Evolutionary conservation across 2,329 filamentous ascomycete genomes (phyloP), one percentile per base, ranked within the genome.

Genomic region (Fusarium nelsonii): DNA sequence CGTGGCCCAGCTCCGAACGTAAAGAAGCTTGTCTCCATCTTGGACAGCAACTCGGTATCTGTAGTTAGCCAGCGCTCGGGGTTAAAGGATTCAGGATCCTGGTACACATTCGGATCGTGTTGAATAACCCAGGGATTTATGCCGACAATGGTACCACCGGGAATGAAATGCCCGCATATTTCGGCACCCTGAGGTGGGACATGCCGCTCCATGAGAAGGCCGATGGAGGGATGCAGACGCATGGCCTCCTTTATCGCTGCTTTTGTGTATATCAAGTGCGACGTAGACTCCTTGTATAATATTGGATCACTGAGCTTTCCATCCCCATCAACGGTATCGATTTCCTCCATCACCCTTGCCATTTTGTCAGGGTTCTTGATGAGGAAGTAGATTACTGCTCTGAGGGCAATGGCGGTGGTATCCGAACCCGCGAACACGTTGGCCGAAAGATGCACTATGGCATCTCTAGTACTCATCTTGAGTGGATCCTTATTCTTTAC

Each of bases 231-330:
- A 37, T 72, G 70, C 18, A 72, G 49, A 8, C 67, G 70, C 23
- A 72, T 32, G 0, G 70, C 70, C 26, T 73, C 70, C 10, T 71
- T 73, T 3, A 73, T 65, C 1, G 56, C 52, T 0, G 70, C 70
- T 39, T 69, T 68, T 9, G 69, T 5, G 3, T 73, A 73, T 5
- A 16, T n/a, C 11, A 49, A 33, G 2, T 49, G 20, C 3, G 20
- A 6, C n/a, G 15, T 49, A 28, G 32, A 36, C 8, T 49, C 32
- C 14, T 23, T 52, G 28, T 52, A 43, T 8, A 26, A 41, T 6
- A 52, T 41, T 4, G 7, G 4, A 14, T 41, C 18, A 10, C 34
- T 23, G 34, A 52, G 36, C 0, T 52, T 40, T 4, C 34, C 26
- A 7, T 41, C 10, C n/a, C 30, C 3, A 2, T 40, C 18, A 4